Conservation (phyloP, 106 monocot genomes). For the Acorus gramineus region DNA sequence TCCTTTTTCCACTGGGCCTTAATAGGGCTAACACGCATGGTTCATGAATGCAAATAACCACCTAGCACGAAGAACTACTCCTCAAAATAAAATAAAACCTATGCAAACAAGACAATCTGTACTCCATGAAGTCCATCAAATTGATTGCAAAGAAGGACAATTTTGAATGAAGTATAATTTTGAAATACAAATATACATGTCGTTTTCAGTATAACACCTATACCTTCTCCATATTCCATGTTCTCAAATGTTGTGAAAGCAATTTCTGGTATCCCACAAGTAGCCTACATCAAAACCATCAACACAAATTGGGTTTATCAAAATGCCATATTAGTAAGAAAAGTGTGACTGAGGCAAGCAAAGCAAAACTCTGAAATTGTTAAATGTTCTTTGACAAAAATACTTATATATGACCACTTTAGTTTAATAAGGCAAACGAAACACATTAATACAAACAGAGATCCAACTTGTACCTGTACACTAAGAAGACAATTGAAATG, state of each 20-base stretch:
- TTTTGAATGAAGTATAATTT: not conserved
- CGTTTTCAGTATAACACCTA: not conserved
- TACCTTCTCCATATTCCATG: conserved; percentile 99
- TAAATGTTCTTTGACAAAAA: not conserved
- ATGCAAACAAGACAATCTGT: no score
- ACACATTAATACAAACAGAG: not conserved
- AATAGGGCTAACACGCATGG: no score
- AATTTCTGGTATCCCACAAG: conserved; percentile 96
- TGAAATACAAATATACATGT: not conserved
- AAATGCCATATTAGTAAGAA: no score
- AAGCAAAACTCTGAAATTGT: not conserved
- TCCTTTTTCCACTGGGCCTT: no score
- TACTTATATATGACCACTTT: not conserved
- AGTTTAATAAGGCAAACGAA: not conserved
- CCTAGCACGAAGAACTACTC: no score
- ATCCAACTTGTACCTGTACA: conserved; percentile 54
- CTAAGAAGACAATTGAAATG: conserved; percentile 97
- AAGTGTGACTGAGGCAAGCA: not conserved
- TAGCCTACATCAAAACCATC: conserved; percentile 48
- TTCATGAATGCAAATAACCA: no score
- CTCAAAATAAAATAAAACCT: no score
- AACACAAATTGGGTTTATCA: no score
- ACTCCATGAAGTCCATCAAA: conserved; percentile 5
- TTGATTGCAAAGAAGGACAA: not conserved
- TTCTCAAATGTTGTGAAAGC: conserved; percentile 95